Evolutionary conservation across 495 filamentous ascomycete species (phyloP), one percentile per base, ranked within the genome.

Genomic region (Aspergillus panamensis): DNA sequence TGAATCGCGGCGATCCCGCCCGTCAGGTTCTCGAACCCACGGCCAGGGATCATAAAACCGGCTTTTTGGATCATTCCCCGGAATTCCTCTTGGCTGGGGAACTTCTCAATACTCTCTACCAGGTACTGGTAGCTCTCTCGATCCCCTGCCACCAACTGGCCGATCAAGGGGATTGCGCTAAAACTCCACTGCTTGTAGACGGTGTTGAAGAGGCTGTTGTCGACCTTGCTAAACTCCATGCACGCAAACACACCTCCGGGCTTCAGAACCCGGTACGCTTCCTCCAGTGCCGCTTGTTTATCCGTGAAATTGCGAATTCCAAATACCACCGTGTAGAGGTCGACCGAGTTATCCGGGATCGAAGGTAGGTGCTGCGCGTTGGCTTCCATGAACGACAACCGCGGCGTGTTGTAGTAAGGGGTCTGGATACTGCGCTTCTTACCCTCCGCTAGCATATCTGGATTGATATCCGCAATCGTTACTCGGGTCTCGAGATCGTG

Each of bases 121-220:
- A 98, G 74, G 76, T 98, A 98, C 82, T 97, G 95, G 72, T 98
- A 98, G 67, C 91, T 96, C 63, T 91, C 92, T 50, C 94, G 80
- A 69, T 98, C 94, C 3, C 89, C 93, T 3, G 94, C 95, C 31
- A 98, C 92, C 61, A 98, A 62, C 76, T 98, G 92, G 16, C 94
- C 94, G 69, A 98, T 96, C 45, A 98, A 65, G 2, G 94, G 94
- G 61, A 98, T 98, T 14, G 91, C 90, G 49, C 84, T 80, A 73
- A 97, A 98, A 62, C 91, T 96, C 90, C 96, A 98, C 53, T 90
- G 77, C 80, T 96, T 95, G 75, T 98, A 98, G 3, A 93, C 69
- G n/a, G 81, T 84, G 74, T 96, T 87, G 66, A 96, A 81, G 13
- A 95, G 39, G 13, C 75, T 62, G 64, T 86, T 88, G 51, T 81